Base-by-base conservation (phyloP, 768 basidiomycete genomes). In the Boletus insuetus region DNA sequence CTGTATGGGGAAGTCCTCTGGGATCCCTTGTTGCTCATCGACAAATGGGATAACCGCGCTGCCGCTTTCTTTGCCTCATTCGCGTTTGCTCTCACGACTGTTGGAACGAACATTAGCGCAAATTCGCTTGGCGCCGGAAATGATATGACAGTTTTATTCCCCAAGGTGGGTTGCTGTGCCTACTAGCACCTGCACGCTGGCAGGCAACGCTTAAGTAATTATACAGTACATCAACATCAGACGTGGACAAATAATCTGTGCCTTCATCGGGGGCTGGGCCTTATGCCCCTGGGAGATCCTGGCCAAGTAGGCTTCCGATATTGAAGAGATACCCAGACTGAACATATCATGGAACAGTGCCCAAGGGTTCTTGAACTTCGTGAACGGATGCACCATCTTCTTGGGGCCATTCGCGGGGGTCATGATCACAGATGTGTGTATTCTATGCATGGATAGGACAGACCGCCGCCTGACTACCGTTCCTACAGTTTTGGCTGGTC, bases 271-370 rank as follows among this genome's bases (percentile, higher is more conserved):
- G 3, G 90, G 90, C 1, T 95, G 93, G 92, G 83, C 79, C 0
- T 70, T 91, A n/a, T 84, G 82, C 58, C 91, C 92, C 4, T 95
- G 92, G 93, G 84, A 92, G 70, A 91, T 95, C 51, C 75, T 94
- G 32, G 76, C 77, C 4, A 78, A 75, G 68, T 67, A 29, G 38
- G 60, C 17, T 51, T 34, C 6, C 16, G 26, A 16, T 31, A 9
- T 26, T 1, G 34, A 43, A 17, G 5, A 6, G 3, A 34, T 37
- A 4, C 7, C 8, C 10, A 22, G 31, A 35, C 24, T 55, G 37
- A 59, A 20, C 26, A 7, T 47, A 19, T 38, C 14, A 24, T 19
- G 44, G 11, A 60, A 51, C 29, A 69, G 68, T 22, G 89, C 87
- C 0, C 75, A 82, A 32, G 82, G 82, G 1, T 91, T 92, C 71